Evolutionary conservation across 345 rosid species (phyloP), one percentile per base, ranked within the genome.

Genomic region (Ceriops decandra): DNA sequence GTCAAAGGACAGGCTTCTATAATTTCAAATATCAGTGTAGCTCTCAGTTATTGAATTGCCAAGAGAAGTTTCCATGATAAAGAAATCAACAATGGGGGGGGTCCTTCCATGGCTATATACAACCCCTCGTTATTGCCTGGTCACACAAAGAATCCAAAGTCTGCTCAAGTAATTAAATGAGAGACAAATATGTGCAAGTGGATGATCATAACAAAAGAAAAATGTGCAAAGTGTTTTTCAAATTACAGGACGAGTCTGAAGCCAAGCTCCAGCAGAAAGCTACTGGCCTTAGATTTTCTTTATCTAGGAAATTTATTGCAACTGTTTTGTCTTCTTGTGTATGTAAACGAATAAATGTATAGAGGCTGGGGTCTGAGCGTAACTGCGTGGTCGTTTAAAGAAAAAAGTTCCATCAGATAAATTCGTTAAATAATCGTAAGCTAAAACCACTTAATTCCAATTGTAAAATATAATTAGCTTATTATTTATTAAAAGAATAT

Each of bases 1-100:
- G 87, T 83, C 87, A 83, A 74, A 79, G 62, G 57, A 57, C 69
- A 70, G 62, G 67, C 61, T 63, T 62, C 59, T 68, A 9, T 13
- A 54, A 20, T 72, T 76, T 74, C 82, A 66, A 80, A 54, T 63
- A 60, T 47, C 31, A 58, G 42, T 38, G 24, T n/a, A 32, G 17
- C 26, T 17, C 28, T 57, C 57, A 16, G 22, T 66, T 5, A 5
- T 8, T 70, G 64, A 63, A 70, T 22, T 63, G 72, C 58, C 57
- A 60, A 61, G 52, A 77, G 69, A 77, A 77, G 64, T 74, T 76
- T 69, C 76, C 74, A 66, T 59, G 73, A 68, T 60, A 73, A 56
- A 71, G 36, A 47, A 74, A 66, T 62, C 66, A 47, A 27, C 35
- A 19, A 13, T 19, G 42, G 28, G 28, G 28, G 28, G 69, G 26